phyloP scores from a whole-genome alignment of 352 stramenopile genomes.

The Phytophthora boehmeriae region DNA sequence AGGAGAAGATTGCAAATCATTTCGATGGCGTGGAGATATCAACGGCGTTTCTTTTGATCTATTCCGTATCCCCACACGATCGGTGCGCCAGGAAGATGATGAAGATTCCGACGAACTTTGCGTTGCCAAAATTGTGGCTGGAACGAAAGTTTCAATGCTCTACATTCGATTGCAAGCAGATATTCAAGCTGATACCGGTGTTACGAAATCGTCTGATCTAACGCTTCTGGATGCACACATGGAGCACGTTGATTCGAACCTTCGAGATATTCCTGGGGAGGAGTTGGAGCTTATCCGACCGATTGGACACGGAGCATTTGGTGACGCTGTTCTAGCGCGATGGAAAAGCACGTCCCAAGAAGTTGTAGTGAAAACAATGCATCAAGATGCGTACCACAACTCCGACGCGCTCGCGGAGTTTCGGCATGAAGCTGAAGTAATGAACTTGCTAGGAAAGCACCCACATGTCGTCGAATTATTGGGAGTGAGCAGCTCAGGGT shows the following conservation, averaged over 20 bases:
- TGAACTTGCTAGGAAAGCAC: conserved; percentile 78
- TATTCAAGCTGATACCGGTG: conserved; percentile 4
- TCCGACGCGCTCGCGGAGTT: conserved; percentile 56
- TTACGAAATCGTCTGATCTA: conserved; percentile 28
- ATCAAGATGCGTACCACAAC: conserved; percentile 47
- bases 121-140: conserved; percentile 58
- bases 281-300: conserved; percentile 60
- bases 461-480: conserved; percentile 73
- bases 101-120: conserved; percentile 43
- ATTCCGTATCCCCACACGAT: conserved; percentile 30
- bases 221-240: conserved; percentile 46
- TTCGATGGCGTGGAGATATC: conserved; percentile 69
- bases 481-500: conserved; percentile 38
- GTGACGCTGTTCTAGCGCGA: conserved; percentile 65
- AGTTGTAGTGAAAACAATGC: conserved; percentile 73
- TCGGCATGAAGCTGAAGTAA: conserved; percentile 72
- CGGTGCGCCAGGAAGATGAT: conserved; percentile 14
- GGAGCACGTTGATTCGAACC: conserved; percentile 48
- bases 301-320: conserved; percentile 69
- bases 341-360: conserved; percentile 56
- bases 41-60: conserved; percentile 68
- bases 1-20: conserved; percentile 62
- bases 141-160: conserved; percentile 66
- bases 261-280: conserved; percentile 53
- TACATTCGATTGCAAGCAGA: conserved; percentile 53